phyloP scores from a whole-genome alignment of 768 basidiomycete genomes.

The Podaxis sp. region DNA sequence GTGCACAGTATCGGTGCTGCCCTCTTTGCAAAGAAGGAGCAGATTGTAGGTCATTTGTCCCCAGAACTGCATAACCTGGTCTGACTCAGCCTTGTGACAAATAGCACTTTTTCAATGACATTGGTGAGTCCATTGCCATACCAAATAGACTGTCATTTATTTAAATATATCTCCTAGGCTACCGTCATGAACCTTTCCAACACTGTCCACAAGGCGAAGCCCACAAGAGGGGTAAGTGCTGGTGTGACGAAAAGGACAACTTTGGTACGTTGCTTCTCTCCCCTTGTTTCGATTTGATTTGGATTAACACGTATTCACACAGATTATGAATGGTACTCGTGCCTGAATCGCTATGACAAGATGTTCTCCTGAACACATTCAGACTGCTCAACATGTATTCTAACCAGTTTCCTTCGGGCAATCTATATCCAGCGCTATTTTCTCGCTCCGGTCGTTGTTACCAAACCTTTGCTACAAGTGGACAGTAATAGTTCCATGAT shows the following conservation, averaged over 20 bases:
- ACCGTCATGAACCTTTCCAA: slow-evolving; percentile 91
- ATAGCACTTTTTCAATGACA: slow-evolving; percentile 89
- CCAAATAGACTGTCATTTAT: neutral
- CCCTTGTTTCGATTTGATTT: neutral
- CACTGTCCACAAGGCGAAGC: slow-evolving; percentile 81
- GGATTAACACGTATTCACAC: slow-evolving; percentile 6
- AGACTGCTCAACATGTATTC: neutral
- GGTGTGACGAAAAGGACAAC: slow-evolving; percentile 72
- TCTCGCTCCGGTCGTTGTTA: neutral
- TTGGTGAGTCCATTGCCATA: slow-evolving; percentile 37
- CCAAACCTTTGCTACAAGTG: neutral
- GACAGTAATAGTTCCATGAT: neutral
- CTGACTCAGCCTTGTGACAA: slow-evolving; percentile 2
- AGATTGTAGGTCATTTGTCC: slow-evolving; percentile 44
- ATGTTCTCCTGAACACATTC: slow-evolving; percentile 34
- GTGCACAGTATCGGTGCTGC: slow-evolving; percentile 90
- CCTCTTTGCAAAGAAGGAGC: slow-evolving; percentile 81
- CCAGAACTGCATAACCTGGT: neutral
- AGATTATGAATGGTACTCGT: slow-evolving; percentile 90
- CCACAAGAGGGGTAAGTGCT: slow-evolving; percentile 79
- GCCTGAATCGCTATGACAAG: slow-evolving; percentile 70
- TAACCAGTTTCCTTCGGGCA: neutral
- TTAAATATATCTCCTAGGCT: slow-evolving; percentile 30
- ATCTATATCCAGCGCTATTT: neutral
- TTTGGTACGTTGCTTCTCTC: slow-evolving; percentile 47